Evolutionary conservation across 1,284 basidiomycete genomes (phyloP).

Genomic region (Cryptococcus wingfieldii): DNA sequence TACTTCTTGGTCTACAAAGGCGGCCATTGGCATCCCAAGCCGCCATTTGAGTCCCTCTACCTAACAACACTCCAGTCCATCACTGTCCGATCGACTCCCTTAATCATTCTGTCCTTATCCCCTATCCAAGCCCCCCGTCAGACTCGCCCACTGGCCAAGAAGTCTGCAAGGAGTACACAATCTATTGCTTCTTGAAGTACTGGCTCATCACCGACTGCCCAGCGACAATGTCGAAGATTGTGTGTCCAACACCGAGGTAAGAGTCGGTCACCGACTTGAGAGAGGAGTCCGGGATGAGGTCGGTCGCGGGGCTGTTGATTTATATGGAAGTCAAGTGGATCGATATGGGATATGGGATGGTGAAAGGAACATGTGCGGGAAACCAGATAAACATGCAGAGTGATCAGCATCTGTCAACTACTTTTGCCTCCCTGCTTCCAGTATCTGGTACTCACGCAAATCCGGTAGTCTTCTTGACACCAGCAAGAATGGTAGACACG

Average conservation of each 20-base stretch:
- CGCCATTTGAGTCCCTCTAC: too few relatives aligned
- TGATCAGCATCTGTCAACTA: neutral
- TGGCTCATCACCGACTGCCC: constrained; percentile 72
- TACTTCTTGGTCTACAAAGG: too few relatives aligned
- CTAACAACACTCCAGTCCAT: too few relatives aligned
- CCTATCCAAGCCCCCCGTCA: too few relatives aligned
- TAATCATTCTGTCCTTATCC: too few relatives aligned
- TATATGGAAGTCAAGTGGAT: neutral
- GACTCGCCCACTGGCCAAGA: too few relatives aligned
- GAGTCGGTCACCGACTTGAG: constrained; percentile 69
- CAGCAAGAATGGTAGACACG: constrained; percentile 82
- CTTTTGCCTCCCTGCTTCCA: too few relatives aligned
- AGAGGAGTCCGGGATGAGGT: constrained; percentile 68
- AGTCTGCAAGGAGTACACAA: too few relatives aligned
- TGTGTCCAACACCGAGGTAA: constrained; percentile 82
- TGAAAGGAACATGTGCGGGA: neutral
- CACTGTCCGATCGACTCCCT: too few relatives aligned
- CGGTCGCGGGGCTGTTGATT: constrained; percentile 60
- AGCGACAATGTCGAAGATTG: constrained; percentile 76
- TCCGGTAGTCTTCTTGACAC: constrained; percentile 83
- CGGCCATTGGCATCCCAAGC: too few relatives aligned
- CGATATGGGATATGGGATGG: neutral
- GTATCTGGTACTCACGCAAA: constrained; percentile 66
- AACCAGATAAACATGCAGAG: neutral
- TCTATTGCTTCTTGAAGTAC: constrained; percentile 56